Percentiles rank a stretch among this genome's conserved stretches.
Conservation (phyloP, 192 early-diverging fungal genomes). For the Mortierella antarctica region DNA sequence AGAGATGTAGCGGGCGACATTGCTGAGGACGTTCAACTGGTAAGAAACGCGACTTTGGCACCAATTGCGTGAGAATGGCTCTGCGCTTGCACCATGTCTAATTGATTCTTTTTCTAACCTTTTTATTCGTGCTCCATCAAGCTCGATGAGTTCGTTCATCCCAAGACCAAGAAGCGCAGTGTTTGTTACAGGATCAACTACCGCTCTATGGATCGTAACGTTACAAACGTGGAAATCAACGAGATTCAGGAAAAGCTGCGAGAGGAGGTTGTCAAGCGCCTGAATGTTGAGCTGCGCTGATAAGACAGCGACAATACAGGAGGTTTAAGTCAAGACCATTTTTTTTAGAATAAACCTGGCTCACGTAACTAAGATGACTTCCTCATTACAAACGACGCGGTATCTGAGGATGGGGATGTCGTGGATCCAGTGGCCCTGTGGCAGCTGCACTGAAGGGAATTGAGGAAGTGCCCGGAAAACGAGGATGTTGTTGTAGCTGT, state of each 20-base stretch:
- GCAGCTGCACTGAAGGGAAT: too few species aligned
- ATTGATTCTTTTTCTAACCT: not conserved
- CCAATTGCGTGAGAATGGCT: not conserved
- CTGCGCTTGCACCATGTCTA: too few species aligned
- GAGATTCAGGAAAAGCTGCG: constrained; percentile 87
- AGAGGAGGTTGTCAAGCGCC: constrained; percentile 65
- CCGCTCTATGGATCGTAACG: constrained; percentile 95
- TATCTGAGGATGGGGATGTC: not conserved
- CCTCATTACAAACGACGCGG: too few species aligned
- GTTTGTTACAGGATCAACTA: constrained; percentile 96
- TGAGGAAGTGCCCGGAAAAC: too few species aligned
- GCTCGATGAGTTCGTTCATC: constrained; percentile 91
- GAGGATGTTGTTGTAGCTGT: too few species aligned
- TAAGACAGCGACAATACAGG: too few species aligned
- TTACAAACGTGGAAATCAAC: constrained; percentile 96
- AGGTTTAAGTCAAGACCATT: too few species aligned
- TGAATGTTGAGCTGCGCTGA: constrained; percentile 85
- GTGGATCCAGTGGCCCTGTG: too few species aligned
- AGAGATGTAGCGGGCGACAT: constrained; percentile 93
- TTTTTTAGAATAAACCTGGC: too few species aligned
- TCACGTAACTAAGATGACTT: too few species aligned
- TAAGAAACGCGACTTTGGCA: constrained; percentile 27
- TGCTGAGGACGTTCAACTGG: constrained; percentile 88
- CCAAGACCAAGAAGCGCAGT: constrained; percentile 85
- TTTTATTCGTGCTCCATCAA: constrained; percentile 7